These are phyloP conservation scores for Boletus vermiculosoides DNA, from an alignment of 768 basidiomycete genomes.

Conservation along the genomic window DNA sequence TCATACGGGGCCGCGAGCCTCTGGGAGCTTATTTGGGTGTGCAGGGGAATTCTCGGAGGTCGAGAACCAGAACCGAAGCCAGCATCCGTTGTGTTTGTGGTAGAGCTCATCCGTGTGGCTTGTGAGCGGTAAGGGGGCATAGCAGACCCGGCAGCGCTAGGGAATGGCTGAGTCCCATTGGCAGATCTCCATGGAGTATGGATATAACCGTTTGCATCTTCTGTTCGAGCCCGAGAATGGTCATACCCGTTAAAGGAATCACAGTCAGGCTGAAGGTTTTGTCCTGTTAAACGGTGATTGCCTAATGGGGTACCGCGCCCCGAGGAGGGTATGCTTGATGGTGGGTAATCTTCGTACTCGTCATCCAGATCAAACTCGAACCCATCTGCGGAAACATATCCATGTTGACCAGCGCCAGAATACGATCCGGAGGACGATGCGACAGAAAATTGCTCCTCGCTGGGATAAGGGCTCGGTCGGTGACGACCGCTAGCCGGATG, in stretches of 20 bases:
- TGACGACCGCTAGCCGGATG: conserved; percentile 37
- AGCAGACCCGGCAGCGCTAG: conserved; percentile 17
- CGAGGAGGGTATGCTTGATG: conserved; percentile 45
- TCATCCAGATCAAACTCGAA: conserved; percentile 75
- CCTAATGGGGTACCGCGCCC: conserved; percentile 76
- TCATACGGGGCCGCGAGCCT: conserved; percentile 56
- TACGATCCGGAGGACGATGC: conserved; percentile 33
- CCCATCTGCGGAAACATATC: conserved; percentile 59
- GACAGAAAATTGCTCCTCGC: conserved; percentile 38
- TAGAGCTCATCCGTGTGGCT: conserved; percentile 49
- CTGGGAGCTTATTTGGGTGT: conserved; percentile 72
- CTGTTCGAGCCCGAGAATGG: conserved; percentile 65
- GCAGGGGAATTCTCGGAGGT: conserved; percentile 44
- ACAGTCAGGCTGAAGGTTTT: conserved; percentile 58
- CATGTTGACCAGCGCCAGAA: conserved; percentile 18
- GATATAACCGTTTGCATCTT: conserved; percentile 60
- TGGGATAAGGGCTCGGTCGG: conserved; percentile 37
- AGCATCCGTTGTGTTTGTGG: conserved; percentile 42
- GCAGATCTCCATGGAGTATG: conserved; percentile 64
- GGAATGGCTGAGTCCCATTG: conserved; percentile 42
- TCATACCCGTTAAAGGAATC: conserved; percentile 47
- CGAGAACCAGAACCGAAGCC: conserved; percentile 37
- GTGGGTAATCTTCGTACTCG: conserved; percentile 75
- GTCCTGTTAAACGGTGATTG: conserved; percentile 54
- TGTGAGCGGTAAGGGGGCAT: conserved; percentile 39